These are phyloP conservation scores for Hyaloperonospora arabidopsidis DNA, from an alignment of 352 stramenopile species.

Conservation along the genomic window DNA sequence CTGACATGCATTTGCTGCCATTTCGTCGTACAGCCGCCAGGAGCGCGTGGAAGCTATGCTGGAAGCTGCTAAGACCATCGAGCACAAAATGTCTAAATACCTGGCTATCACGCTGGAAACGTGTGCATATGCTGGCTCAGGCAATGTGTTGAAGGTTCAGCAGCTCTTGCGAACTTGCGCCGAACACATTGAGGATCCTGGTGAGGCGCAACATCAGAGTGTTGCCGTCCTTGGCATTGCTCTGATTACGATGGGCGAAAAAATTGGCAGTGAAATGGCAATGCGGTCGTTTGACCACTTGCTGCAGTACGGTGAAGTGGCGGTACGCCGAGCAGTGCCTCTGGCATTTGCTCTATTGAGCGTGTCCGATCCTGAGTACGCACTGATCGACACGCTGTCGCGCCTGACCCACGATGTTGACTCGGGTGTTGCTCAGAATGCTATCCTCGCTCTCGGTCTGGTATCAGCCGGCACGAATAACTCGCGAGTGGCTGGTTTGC, in stretches of 20 bases:
- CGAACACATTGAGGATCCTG: constrained; percentile 90
- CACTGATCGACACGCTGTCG: constrained; percentile 93
- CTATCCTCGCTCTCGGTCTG: constrained; percentile 95
- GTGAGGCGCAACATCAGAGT: constrained; percentile 82
- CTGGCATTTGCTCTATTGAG: constrained; percentile 94
- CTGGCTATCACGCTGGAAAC: constrained; percentile 95
- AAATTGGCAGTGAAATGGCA: constrained; percentile 96
- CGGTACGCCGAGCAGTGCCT: constrained; percentile 94
- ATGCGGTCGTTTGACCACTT: constrained; percentile 98
- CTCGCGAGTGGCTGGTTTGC: constrained; percentile 94
- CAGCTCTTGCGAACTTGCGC: constrained; percentile 96
- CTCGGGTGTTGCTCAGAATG: constrained; percentile 93
- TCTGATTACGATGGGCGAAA: constrained; percentile 97
- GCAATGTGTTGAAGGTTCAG: constrained; percentile 98
- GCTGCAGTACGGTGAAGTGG: constrained; percentile 98
- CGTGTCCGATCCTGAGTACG: constrained; percentile 97
- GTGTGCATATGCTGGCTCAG: constrained; percentile 96
- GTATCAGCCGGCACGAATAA: constrained; percentile 99
- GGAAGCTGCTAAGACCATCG: constrained; percentile 96
- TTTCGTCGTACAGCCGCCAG: constrained; percentile 43
- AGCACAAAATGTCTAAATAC: constrained; percentile 96
- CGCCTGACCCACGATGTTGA: constrained; percentile 98
- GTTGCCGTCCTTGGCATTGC: constrained; percentile 96
- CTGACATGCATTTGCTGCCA: constrained; percentile 67
- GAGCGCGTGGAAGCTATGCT: constrained; percentile 98